A percentile compares a stretch with the other conserved stretches of the same genome.
Evolutionary conservation across 305 asterid species (phyloP).

Genomic region (Andrographis paniculata): DNA sequence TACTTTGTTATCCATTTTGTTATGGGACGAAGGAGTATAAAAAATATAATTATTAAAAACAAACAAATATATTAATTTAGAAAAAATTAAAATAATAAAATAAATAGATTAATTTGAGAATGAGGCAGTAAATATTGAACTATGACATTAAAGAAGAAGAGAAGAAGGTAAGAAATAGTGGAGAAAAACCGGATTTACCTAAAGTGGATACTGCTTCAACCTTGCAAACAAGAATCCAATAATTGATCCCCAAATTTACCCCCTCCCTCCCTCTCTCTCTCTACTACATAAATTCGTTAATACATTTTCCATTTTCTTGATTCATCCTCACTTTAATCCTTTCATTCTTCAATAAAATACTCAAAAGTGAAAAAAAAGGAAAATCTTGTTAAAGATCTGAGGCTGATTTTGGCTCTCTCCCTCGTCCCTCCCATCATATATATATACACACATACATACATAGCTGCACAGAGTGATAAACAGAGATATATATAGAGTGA

Average conservation of each 20-base stretch:
- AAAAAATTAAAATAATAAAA: not conserved
- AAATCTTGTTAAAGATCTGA: slow-evolving; percentile 33
- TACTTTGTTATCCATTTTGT: no score
- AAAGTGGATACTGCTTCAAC: slow-evolving; percentile 22
- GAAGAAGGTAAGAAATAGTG: not conserved
- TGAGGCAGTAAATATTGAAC: not conserved
- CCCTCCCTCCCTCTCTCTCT: no score
- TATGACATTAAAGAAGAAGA: not conserved
- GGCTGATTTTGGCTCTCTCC: slow-evolving; percentile 29
- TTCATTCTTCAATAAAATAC: not conserved
- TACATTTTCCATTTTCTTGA: not conserved
- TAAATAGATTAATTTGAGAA: not conserved
- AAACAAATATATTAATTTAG: no score
- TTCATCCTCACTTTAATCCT: not conserved
- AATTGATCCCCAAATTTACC: slow-evolving; percentile 33
- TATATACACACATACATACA: no score
- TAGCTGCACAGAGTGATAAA: no score
- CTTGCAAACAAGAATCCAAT: slow-evolving; percentile 27
- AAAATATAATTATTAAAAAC: no score
- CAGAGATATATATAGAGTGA: slow-evolving; percentile 1
- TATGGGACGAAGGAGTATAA: no score
- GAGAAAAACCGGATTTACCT: not conserved
- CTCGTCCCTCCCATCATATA: not conserved
- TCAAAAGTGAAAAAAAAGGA: slow-evolving; percentile 6
- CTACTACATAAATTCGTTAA: no score